phyloP scores from a whole-genome alignment of 257 asterid genomes.

The Schizonepeta tenuifolia region DNA sequence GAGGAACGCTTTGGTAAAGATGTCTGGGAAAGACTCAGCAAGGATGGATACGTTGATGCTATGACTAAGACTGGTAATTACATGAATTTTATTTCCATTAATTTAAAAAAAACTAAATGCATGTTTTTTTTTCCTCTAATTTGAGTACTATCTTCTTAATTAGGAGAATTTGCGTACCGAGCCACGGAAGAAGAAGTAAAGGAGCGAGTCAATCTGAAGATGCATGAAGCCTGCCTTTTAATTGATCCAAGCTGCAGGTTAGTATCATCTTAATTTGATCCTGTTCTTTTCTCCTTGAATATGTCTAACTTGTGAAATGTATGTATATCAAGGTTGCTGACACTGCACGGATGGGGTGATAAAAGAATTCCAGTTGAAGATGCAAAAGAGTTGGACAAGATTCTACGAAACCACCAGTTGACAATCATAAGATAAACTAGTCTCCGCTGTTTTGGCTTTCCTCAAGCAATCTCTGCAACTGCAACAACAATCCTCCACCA shows the following conservation, averaged over 20 bases:
- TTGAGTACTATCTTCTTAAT: neutral
- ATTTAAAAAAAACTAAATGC: neutral
- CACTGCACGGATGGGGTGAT: conserved; percentile 79
- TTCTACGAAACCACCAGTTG: conserved; percentile 61
- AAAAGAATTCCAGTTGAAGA: conserved; percentile 69
- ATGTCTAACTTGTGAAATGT: conserved; percentile 17
- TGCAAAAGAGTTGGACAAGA: conserved; percentile 63
- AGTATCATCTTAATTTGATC: neutral
- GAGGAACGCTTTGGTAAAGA: conserved; percentile 62
- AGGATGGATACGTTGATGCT: conserved; percentile 70
- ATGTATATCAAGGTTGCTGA: conserved; percentile 57
- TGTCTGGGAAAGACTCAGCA: conserved; percentile 57
- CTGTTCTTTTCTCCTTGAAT: neutral
- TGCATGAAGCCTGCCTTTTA: conserved; percentile 74
- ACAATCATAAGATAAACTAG: conserved; percentile 54
- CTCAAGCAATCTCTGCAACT: conserved; percentile 55
- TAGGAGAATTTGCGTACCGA: conserved; percentile 63
- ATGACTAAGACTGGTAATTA: conserved; percentile 51
- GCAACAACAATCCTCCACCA: conserved; percentile 5
- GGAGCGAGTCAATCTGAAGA: conserved; percentile 72
- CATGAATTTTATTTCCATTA: conserved; percentile 1
- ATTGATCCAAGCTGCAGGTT: conserved; percentile 75
- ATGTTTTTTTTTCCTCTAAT: neutral
- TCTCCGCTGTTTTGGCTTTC: conserved; percentile 56
- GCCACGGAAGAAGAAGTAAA: conserved; percentile 71